Base-by-base conservation (phyloP, 257 asterid genomes). In the Lantana camara region DNA sequence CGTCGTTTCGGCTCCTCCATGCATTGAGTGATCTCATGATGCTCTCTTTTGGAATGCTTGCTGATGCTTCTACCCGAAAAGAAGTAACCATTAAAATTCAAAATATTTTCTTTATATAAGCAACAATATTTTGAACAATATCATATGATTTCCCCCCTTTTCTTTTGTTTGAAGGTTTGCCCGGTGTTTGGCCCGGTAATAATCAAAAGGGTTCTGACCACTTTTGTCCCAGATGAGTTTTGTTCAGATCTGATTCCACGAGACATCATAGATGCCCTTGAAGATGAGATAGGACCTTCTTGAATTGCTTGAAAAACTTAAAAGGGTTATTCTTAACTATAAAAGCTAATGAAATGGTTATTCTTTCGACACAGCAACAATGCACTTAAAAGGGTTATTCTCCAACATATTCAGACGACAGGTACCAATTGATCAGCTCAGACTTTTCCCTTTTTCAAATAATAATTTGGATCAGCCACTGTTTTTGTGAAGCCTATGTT, bases 291-390 rank as follows among this genome's bases (percentile, higher is more conserved):
- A 69, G n/a, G 94, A 70, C 47, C 64, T 67, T 34, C 42, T 62
- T 65, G 48, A 11, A 7, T 35, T 16, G 8, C 40, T 15, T n/a
- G n/a, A n/a, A n/a, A n/a, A n/a, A n/a, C n/a, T n/a, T n/a, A n/a
- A n/a, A n/a, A n/a, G n/a, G n/a, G n/a, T n/a, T n/a, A n/a, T n/a
- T n/a, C n/a, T n/a, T n/a, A n/a, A n/a, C n/a, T n/a, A n/a, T n/a
- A n/a, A n/a, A n/a, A n/a, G n/a, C n/a, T n/a, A n/a, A n/a, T n/a
- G n/a, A n/a, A n/a, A n/a, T n/a, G n/a, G n/a, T n/a, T n/a, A 68
- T 83, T 90, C 83, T 94, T 94, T 69, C 97, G 97, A 2, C 90
- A 94, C 86, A 94, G 97, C 84, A 74, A 74, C 8, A 93, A 90
- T 68, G 99, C 99, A 14, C 99, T 97, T 21, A 94, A 94, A 80